Evolutionary conservation across 169 alveolate genomes (phyloP).

Genomic region (Sarcocystis neurona): DNA sequence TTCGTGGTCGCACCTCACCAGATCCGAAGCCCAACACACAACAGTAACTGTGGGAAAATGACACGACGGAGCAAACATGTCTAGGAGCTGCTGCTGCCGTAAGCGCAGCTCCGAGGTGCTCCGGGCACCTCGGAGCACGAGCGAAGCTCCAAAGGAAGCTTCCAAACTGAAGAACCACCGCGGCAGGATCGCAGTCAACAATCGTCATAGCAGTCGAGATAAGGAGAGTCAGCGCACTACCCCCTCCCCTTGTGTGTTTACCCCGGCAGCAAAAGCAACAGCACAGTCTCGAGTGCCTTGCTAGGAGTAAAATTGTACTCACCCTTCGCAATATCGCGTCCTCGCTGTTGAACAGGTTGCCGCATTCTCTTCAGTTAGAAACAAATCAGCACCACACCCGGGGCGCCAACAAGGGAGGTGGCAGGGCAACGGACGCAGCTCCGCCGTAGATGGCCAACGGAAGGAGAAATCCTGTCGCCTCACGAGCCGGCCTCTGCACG

Average conservation of each 20-base stretch:
- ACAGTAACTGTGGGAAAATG: not conserved
- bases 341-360: not conserved
- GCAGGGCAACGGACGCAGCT: not conserved
- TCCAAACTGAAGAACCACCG: too few species aligned
- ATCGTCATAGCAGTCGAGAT: too few species aligned
- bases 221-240: not conserved
- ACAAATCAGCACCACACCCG: not conserved
- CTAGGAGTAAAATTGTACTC: not conserved
- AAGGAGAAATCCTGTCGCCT: too few species aligned
- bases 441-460: conserved; percentile 2
- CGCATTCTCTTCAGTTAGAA: not conserved
- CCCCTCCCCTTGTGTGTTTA: not conserved
- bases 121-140: too few species aligned
- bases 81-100: not conserved
- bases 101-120: too few species aligned
- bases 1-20: not conserved
- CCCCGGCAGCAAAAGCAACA: not conserved
- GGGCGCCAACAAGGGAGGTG: conserved; percentile 13
- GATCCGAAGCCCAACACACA: not conserved
- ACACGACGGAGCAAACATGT: not conserved
- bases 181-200: too few species aligned
- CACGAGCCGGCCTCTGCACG: too few species aligned
- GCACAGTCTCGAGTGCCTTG: not conserved
- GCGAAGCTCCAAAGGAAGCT: too few species aligned
- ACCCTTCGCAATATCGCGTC: conserved; percentile 40